Conservation (phyloP, 1,139 yeast species). For the Meyerozyma elateridarum region DNA sequence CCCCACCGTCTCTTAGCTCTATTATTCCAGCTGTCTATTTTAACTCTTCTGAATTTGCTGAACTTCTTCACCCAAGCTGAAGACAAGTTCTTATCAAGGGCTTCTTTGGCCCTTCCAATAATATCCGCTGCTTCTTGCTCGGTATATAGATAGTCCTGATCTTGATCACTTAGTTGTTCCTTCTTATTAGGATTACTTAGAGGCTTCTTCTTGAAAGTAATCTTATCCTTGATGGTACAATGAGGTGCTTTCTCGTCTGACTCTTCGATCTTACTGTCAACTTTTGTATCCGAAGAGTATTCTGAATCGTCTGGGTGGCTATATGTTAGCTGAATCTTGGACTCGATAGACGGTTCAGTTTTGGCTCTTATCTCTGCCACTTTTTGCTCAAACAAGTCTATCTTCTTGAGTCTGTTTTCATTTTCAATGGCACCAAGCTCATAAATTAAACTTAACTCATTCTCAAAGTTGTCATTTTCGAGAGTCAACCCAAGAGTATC, state of each 20-base stretch:
- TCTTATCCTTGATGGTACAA: too few relatives aligned
- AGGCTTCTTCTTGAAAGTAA: too few relatives aligned
- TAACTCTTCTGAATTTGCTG: conserved; percentile 21
- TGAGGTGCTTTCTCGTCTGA: background rate
- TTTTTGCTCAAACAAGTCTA: conserved; percentile 25
- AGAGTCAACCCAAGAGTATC: conserved; percentile 31
- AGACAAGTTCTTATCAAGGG: conserved; percentile 47
- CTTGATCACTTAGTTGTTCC: background rate
- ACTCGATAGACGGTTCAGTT: conserved; percentile 14
- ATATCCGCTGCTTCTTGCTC: conserved; percentile 23
- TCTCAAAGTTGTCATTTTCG: conserved; percentile 43
- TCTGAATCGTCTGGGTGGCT: conserved; percentile 2
- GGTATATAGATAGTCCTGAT: conserved; percentile 6
- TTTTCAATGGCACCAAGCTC: conserved; percentile 39
- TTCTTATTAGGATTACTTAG: background rate
- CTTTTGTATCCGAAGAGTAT: background rate
- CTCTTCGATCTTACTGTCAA: background rate
- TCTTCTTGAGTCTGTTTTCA: conserved; percentile 26
- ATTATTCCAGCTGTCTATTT: conserved; percentile 23
- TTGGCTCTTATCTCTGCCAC: conserved; percentile 12
- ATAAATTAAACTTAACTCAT: conserved; percentile 32
- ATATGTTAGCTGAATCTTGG: conserved; percentile 11
- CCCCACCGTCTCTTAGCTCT: conserved; percentile 33
- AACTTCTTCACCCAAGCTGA: conserved; percentile 62
- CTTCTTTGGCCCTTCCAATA: conserved; percentile 31